Percentiles rank a stretch among this genome's conserved stretches.
phyloP scores from a whole-genome alignment of 257 asterid species.

The Capsicum baccatum region DNA sequence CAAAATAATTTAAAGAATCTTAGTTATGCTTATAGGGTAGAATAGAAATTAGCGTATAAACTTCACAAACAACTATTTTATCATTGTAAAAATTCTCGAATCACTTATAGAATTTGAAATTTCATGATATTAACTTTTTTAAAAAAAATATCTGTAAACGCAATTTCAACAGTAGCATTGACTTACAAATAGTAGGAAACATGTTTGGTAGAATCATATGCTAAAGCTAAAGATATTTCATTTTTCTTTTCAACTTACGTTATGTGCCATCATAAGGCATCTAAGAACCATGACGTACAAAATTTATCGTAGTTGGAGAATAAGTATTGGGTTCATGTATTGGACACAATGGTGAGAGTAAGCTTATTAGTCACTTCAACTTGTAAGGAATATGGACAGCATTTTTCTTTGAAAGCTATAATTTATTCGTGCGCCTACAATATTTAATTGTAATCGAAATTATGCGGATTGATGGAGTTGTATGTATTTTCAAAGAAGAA shows the following conservation, averaged over 20 bases:
- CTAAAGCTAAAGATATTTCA: background rate
- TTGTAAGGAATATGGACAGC: too few relatives aligned
- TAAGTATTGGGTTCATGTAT: background rate
- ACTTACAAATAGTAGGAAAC: background rate
- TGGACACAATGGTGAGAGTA: background rate
- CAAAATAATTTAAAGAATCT: background rate
- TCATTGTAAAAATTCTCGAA: background rate
- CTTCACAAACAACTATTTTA: background rate
- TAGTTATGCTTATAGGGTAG: background rate
- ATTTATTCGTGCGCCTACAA: background rate
- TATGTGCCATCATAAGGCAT: background rate
- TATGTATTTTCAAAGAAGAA: background rate
- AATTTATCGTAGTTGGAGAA: background rate
- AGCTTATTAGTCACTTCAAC: background rate
- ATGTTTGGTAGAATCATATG: background rate
- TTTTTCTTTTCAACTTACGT: background rate
- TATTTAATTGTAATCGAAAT: background rate
- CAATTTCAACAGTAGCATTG: background rate
- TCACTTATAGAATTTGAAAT: background rate
- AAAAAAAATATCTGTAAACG: background rate
- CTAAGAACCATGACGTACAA: background rate
- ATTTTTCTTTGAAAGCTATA: background rate
- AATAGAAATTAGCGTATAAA: background rate
- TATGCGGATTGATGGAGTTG: background rate
- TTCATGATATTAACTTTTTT: background rate